These are phyloP conservation scores for Gynandropsis gynandra DNA, from an alignment of 345 rosid species.

Conservation along the genomic window DNA sequence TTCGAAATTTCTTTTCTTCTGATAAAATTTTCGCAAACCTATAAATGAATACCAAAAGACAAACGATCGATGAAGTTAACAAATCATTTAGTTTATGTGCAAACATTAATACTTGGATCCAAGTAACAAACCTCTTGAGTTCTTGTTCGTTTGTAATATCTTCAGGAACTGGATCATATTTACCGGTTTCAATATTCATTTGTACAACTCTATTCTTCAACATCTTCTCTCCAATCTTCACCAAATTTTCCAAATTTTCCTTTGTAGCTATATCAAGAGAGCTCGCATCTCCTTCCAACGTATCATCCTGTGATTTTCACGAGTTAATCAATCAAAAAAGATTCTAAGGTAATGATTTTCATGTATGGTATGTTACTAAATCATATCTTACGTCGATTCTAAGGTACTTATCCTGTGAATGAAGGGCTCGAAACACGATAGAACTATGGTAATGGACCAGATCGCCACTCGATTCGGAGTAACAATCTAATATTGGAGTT, in stretches of 20 bases:
- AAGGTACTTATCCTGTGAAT: conserved; percentile 39
- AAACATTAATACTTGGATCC: too few relatives aligned
- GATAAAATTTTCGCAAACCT: too few relatives aligned
- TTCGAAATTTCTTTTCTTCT: too few relatives aligned
- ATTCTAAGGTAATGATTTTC: too few relatives aligned
- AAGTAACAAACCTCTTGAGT: conserved; percentile 33
- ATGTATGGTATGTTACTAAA: too few relatives aligned
- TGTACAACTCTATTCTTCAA: conserved; percentile 32
- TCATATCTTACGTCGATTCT: conserved; percentile 42
- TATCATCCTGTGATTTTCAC: conserved; percentile 31
- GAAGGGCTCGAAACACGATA: conserved; percentile 37
- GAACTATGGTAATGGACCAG: conserved; percentile 50
- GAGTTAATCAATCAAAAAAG: neutral
- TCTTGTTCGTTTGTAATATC: conserved; percentile 38
- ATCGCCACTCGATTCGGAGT: conserved; percentile 30
- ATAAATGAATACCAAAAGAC: too few relatives aligned
- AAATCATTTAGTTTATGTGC: too few relatives aligned
- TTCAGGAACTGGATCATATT: conserved; percentile 32
- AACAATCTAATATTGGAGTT: conserved; percentile 40
- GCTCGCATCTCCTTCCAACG: conserved; percentile 27
- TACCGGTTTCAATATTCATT: conserved; percentile 32
- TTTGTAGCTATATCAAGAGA: conserved; percentile 36
- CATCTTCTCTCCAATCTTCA: conserved; percentile 30
- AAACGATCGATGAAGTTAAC: too few relatives aligned
- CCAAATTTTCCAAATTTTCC: conserved; percentile 37